Evolutionary conservation across 257 asterid species (phyloP).

Genomic region (Solanum medicagineum): DNA sequence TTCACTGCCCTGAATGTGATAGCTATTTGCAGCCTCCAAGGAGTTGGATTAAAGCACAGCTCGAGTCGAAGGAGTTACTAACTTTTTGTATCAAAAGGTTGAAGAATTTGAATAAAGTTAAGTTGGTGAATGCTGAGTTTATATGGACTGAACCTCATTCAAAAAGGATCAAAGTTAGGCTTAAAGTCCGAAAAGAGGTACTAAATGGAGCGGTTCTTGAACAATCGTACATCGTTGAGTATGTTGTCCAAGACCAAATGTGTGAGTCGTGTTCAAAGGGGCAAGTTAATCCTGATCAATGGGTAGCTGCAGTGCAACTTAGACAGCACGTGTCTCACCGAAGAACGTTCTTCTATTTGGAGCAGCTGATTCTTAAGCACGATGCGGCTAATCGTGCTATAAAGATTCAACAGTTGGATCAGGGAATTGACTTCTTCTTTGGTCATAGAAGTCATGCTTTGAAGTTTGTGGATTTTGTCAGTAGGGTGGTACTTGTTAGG

Average conservation of each 20-base stretch:
- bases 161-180: background rate
- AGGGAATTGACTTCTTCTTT: constrained; percentile 45
- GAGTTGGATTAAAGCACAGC: background rate
- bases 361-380: constrained; percentile 49
- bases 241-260: constrained; percentile 38
- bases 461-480: constrained; percentile 34
- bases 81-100: background rate
- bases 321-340: constrained; percentile 52
- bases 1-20: background rate
- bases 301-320: constrained; percentile 51
- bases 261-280: constrained; percentile 40
- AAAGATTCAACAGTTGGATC: constrained; percentile 39
- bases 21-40: background rate
- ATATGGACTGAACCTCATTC: background rate
- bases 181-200: constrained; percentile 40
- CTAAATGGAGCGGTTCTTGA: constrained; percentile 40
- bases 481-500: constrained; percentile 27
- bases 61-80: background rate
- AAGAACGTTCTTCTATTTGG: constrained; percentile 43
- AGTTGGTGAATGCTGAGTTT: background rate
- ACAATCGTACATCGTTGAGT: constrained; percentile 29
- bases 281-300: constrained; percentile 47
- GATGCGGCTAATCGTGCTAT: constrained; percentile 40
- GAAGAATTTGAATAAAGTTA: background rate
- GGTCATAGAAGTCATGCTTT: constrained; percentile 30